A percentile compares a stretch with the other conserved stretches of the same genome.
Evolutionary conservation across 2,329 filamentous ascomycete species (phyloP).

Genomic region (Neonectria coccinea): DNA sequence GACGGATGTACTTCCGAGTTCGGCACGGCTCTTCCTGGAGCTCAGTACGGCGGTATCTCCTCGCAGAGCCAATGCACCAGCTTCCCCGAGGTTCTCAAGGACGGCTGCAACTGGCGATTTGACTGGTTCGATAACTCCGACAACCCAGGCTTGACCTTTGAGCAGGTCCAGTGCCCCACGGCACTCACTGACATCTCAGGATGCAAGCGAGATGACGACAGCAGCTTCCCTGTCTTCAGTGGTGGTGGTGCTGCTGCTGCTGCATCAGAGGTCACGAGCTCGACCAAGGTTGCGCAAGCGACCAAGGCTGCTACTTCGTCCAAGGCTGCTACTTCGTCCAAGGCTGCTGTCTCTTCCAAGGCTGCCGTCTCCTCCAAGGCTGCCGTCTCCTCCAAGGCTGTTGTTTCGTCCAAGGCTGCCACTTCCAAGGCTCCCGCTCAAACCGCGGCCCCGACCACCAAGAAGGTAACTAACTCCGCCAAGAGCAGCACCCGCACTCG

Average conservation of each 20-base stretch:
- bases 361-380: not conserved
- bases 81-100: slow-evolving; percentile 66
- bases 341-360: not conserved
- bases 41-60: slow-evolving; percentile 68
- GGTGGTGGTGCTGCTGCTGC: slow-evolving; percentile 16
- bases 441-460: slow-evolving; percentile 24
- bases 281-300: not conserved
- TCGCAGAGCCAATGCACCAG: slow-evolving; percentile 62
- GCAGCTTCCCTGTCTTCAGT: slow-evolving; percentile 43
- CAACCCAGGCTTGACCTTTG: slow-evolving; percentile 67
- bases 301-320: not conserved
- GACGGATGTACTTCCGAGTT: slow-evolving; percentile 65
- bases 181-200: slow-evolving; percentile 57
- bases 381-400: not conserved
- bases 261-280: not conserved
- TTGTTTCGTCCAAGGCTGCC: not conserved
- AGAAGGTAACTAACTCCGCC: slow-evolving; percentile 11
- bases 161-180: slow-evolving; percentile 66
- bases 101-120: slow-evolving; percentile 72
- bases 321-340: not conserved
- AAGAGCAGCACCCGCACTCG: slow-evolving; percentile 20
- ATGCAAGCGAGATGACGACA: slow-evolving; percentile 50
- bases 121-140: slow-evolving; percentile 72
- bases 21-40: slow-evolving; percentile 59
- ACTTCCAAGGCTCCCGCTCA: slow-evolving; percentile 6